Conservation (phyloP, 1,284 basidiomycete genomes). For the Cystobasidium slooffiae region DNA sequence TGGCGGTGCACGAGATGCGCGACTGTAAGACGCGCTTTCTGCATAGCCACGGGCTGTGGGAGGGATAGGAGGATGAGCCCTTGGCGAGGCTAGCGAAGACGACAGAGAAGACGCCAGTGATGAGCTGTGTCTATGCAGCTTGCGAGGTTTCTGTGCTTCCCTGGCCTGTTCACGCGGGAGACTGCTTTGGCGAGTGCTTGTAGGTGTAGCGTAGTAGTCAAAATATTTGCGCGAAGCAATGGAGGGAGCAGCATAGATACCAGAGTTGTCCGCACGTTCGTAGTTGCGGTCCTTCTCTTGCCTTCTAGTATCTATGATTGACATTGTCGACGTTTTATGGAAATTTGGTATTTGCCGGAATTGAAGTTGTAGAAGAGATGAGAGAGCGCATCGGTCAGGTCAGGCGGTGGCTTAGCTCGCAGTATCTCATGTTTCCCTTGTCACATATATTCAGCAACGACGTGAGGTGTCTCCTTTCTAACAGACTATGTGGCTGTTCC, state of each 20-base stretch:
- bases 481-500: too few relatives aligned
- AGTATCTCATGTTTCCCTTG: too few relatives aligned
- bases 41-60: neutral
- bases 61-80: neutral
- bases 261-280: neutral
- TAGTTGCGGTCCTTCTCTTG: neutral
- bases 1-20: neutral
- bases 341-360: too few relatives aligned
- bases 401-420: too few relatives aligned
- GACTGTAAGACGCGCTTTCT: neutral
- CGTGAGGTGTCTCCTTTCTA: too few relatives aligned
- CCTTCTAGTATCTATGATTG: neutral
- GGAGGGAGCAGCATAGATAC: neutral
- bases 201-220: neutral
- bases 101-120: too few relatives aligned
- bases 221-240: conserved; percentile 1
- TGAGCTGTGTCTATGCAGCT: neutral
- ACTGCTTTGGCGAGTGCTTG: neutral
- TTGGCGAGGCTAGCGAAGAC: neutral
- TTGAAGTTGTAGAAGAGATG: too few relatives aligned
- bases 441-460: too few relatives aligned
- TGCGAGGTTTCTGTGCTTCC: neutral
- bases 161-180: neutral
- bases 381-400: neutral
- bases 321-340: too few relatives aligned